phyloP scores from a whole-genome alignment of 2,329 filamentous ascomycete genomes.

The Coccinonectria pachysandricola region DNA sequence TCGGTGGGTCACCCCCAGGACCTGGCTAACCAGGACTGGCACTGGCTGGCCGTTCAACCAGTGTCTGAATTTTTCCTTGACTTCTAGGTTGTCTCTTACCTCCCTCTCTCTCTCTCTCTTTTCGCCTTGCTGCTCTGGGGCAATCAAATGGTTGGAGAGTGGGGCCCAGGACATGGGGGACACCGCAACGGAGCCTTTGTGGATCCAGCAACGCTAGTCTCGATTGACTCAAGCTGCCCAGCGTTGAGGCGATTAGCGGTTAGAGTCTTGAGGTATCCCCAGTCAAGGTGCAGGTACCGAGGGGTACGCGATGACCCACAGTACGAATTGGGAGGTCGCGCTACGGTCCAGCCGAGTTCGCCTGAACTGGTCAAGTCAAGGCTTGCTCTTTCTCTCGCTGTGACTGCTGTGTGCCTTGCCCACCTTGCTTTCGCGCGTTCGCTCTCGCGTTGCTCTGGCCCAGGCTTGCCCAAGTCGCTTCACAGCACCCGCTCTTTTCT shows the following conservation, averaged over 20 bases:
- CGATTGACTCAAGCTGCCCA: too few relatives aligned
- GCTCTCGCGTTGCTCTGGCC: too few relatives aligned
- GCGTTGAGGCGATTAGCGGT: too few relatives aligned
- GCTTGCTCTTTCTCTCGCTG: slow-evolving; percentile 7
- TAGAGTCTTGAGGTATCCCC: slow-evolving; percentile 17
- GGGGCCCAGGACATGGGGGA: background rate
- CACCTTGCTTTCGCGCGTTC: too few relatives aligned
- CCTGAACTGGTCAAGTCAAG: slow-evolving; percentile 7
- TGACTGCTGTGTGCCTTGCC: too few relatives aligned
- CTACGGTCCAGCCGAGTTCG: slow-evolving; percentile 14
- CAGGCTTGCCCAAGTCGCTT: too few relatives aligned
- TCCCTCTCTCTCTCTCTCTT: slow-evolving; percentile 4
- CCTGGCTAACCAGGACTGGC: slow-evolving; percentile 10
- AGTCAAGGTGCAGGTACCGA: slow-evolving; percentile 14
- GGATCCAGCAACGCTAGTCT: too few relatives aligned
- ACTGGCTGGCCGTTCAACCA: slow-evolving; percentile 4
- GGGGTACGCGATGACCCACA: slow-evolving; percentile 12
- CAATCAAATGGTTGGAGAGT: slow-evolving; percentile 1
- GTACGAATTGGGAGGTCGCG: slow-evolving; percentile 17
- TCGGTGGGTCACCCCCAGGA: background rate
- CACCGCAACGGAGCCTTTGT: background rate
- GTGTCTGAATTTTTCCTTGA: slow-evolving; percentile 12
- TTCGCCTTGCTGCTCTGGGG: slow-evolving; percentile 3
- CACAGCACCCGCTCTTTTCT: too few relatives aligned
- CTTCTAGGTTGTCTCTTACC: slow-evolving; percentile 10